phyloP scores from a whole-genome alignment of 2,329 filamentous ascomycete species.

The Ophiocordyceps camponoti-floridani region DNA sequence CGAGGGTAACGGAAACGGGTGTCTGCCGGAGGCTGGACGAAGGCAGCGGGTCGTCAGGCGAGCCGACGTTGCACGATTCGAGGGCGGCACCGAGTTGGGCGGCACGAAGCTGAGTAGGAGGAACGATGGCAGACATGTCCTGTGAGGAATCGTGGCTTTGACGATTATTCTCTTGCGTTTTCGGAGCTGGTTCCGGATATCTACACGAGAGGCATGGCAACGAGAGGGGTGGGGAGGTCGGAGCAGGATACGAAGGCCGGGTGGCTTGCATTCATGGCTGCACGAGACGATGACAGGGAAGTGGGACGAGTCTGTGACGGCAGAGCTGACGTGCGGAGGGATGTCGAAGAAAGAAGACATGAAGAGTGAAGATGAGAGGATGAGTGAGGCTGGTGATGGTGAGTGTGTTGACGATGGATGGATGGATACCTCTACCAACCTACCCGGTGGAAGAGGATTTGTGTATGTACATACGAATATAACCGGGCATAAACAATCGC shows the following conservation, averaged over 20 bases:
- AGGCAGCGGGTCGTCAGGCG: not conserved
- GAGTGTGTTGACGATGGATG: not conserved
- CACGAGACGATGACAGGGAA: not conserved
- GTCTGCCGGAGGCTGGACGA: constrained; percentile 21
- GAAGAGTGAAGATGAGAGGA: not conserved
- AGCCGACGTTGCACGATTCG: not conserved
- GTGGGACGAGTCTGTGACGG: not conserved
- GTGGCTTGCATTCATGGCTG: not conserved
- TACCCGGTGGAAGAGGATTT: not conserved
- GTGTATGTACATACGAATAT: not conserved
- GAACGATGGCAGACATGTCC: not conserved
- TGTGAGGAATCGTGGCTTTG: not conserved
- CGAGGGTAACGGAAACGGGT: constrained; percentile 33
- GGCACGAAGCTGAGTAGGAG: not conserved
- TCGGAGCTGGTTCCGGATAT: not conserved
- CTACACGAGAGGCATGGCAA: not conserved
- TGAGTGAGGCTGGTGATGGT: not conserved
- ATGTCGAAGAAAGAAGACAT: not conserved
- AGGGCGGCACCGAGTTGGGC: not conserved
- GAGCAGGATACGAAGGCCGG: not conserved
- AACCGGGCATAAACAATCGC: too few relatives aligned
- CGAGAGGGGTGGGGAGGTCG: not conserved
- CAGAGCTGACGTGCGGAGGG: not conserved
- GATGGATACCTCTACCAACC: not conserved
- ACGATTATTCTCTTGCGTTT: not conserved